These are phyloP conservation scores for Curvularia hawaiiensis DNA, from an alignment of 2,329 filamentous ascomycete genomes.

Conservation along the genomic window DNA sequence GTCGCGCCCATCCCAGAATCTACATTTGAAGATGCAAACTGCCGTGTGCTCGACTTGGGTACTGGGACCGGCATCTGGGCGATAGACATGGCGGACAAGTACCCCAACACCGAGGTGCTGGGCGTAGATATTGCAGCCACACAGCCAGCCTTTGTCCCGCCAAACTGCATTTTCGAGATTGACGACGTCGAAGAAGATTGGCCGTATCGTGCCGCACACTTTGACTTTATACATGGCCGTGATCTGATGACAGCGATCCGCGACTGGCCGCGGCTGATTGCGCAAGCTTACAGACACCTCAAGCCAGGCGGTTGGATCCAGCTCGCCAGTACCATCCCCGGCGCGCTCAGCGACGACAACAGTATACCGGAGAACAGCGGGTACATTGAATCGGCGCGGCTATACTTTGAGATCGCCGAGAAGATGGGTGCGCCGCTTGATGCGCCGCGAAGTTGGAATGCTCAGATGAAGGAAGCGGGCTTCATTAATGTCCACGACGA, in stretches of 20 bases:
- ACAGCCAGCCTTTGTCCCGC: slow-evolving; percentile 46
- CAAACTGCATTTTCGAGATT: slow-evolving; percentile 47
- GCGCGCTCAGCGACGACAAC: slow-evolving; percentile 24
- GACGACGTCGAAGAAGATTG: slow-evolving; percentile 48
- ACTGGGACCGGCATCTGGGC: slow-evolving; percentile 33
- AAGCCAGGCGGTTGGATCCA: slow-evolving; percentile 35
- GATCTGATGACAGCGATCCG: slow-evolving; percentile 39
- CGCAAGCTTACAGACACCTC: slow-evolving; percentile 35
- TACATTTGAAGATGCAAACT: slow-evolving; percentile 9
- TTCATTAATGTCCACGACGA: slow-evolving; percentile 52
- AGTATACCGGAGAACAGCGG: slow-evolving; percentile 27
- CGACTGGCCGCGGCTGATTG: slow-evolving; percentile 38
- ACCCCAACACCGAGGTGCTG: slow-evolving; percentile 18
- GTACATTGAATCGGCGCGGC: slow-evolving; percentile 24
- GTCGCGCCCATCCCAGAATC: slow-evolving; percentile 22
- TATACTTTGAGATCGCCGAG: slow-evolving; percentile 29
- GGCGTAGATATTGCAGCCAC: slow-evolving; percentile 47
- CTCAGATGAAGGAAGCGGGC: slow-evolving; percentile 43
- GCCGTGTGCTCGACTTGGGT: slow-evolving; percentile 27
- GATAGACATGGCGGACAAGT: slow-evolving; percentile 33
- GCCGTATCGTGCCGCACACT: slow-evolving; percentile 38
- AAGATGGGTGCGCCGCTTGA: slow-evolving; percentile 44
- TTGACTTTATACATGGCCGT: slow-evolving; percentile 41
- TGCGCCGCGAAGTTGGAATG: slow-evolving; percentile 40
- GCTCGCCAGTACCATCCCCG: slow-evolving; percentile 31